Conservation (phyloP, 176 grass and related monocot genomes). For the Zea mays region DNA sequence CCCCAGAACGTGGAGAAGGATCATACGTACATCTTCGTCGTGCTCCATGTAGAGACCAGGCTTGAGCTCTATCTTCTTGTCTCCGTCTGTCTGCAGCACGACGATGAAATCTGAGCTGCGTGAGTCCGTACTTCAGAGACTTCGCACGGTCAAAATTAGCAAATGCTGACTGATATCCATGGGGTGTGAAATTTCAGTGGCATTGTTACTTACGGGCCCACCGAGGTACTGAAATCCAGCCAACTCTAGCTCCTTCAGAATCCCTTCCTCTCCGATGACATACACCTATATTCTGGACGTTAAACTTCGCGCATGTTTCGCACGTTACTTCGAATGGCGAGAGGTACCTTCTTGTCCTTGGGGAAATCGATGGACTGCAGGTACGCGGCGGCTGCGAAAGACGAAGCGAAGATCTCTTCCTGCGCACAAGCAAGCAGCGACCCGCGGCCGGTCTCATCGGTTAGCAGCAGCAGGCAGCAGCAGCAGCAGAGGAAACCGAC, state of each 20-base stretch:
- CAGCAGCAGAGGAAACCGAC: not conserved
- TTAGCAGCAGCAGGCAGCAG: not conserved
- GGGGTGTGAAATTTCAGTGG: not conserved
- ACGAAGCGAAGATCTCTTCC: constrained; percentile 99
- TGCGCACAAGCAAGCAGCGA: constrained; percentile 10
- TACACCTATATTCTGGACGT: constrained; percentile 45
- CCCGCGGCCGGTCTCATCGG: not conserved
- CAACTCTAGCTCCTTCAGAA: constrained; percentile 85
- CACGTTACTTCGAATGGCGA: not conserved
- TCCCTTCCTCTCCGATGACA: constrained; percentile 96
- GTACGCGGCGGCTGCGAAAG: constrained; percentile 91
- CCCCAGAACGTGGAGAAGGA: not conserved
- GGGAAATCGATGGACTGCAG: constrained; percentile 91
- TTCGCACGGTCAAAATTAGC: not conserved
- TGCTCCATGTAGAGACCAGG: constrained; percentile 97
- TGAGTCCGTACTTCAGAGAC: not conserved
- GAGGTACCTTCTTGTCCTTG: constrained; percentile 75
- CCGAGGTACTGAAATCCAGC: constrained; percentile 87
- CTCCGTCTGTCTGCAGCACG: constrained; percentile 63
- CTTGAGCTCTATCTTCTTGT: constrained; percentile 95
- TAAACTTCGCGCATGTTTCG: no score
- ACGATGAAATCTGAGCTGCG: not conserved
- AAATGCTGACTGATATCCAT: not conserved
- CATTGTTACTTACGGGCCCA: constrained; percentile 63
- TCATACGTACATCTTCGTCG: constrained; percentile 75